A percentile compares a stretch with the other conserved stretches of the same genome.
phyloP scores from a whole-genome alignment of 2,329 filamentous ascomycete species.

The Dissoconium aciculare region DNA sequence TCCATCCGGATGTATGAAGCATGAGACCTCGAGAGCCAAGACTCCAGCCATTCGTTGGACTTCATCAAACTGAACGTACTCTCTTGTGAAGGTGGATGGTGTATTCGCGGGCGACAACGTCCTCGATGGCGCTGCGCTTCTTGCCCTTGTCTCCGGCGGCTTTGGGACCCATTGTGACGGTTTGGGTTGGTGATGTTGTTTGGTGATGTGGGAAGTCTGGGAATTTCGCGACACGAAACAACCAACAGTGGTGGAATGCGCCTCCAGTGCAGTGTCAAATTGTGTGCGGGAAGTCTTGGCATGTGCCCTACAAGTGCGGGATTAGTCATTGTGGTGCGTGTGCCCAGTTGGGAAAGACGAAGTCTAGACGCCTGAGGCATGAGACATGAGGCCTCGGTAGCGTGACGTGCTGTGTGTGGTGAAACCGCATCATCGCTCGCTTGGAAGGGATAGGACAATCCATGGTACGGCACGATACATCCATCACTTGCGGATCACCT shows the following conservation, averaged over 20 bases:
- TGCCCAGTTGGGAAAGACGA: too few species aligned
- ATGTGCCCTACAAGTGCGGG: neutral
- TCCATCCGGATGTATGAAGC: too few species aligned
- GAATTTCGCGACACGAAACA: neutral
- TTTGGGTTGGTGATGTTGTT: slow-evolving; percentile 3
- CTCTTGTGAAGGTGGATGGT: slow-evolving; percentile 99
- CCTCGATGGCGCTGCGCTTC: slow-evolving; percentile 88
- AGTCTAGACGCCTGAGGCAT: too few species aligned
- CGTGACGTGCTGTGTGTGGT: too few species aligned
- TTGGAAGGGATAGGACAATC: too few species aligned
- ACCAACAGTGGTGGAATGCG: neutral
- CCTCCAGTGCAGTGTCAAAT: too few species aligned
- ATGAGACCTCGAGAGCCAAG: slow-evolving; percentile 18
- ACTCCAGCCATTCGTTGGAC: slow-evolving; percentile 44
- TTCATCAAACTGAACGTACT: slow-evolving; percentile 70
- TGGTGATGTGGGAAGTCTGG: neutral
- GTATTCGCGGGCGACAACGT: slow-evolving; percentile 99
- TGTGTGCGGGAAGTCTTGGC: slow-evolving; percentile 8
- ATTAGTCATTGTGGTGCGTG: neutral
- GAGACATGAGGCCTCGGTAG: too few species aligned
- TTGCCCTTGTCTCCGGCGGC: slow-evolving; percentile 21
- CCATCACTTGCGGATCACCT: too few species aligned
- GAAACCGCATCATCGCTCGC: too few species aligned
- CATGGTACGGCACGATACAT: too few species aligned
- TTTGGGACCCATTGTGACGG: slow-evolving; percentile 28